Evolutionary conservation across 106 monocot genomes (phyloP), one percentile per base, ranked within the genome.

Genomic region (Allium fistulosum): DNA sequence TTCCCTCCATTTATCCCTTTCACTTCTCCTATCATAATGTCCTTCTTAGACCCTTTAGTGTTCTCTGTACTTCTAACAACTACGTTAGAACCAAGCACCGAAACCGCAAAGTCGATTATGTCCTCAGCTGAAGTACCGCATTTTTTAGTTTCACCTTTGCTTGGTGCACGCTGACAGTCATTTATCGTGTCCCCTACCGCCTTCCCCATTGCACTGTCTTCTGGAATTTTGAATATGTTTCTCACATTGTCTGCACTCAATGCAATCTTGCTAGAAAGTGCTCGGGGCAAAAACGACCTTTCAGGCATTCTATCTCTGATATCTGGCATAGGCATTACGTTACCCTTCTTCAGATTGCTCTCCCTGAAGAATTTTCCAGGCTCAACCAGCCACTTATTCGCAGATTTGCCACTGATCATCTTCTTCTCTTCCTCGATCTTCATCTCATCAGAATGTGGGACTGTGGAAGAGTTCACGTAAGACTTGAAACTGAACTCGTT

Each of bases 361-460:
- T 97, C 92, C 16, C 96, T 62, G 65, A 97, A 97, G 74, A 97
- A 97, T 59, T 86, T 91, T 17, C 96, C 95, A 28, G 88, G 82
- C 61, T 97, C 92, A 10, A 88, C 79, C 77, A 88, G 75, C 77
- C 88, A 88, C 67, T 74, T 64, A 46, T 75, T 84, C 71, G 13
- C 27, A 8, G 15, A 18, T 2, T 9, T 14, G 26, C 14, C 53
- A 8, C 27, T 46, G 8, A 27, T 26, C 62, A n/a, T 14, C 49
- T 61, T 22, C 48, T 28, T 49, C 68, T 26, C 74, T 28, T 22
- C 60, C 46, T 76, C 17, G 49, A 17, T 18, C 69, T 27, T 37
- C 60, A 7, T 28, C 64, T 26, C 74, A 17, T 22, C 60, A 61
- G 57, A 66, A 82, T 82, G 66, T 71, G 75, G 77, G 79, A 87